phyloP scores from a whole-genome alignment of 108 stramenopile genomes.

The Pelagomonas calceolata region DNA sequence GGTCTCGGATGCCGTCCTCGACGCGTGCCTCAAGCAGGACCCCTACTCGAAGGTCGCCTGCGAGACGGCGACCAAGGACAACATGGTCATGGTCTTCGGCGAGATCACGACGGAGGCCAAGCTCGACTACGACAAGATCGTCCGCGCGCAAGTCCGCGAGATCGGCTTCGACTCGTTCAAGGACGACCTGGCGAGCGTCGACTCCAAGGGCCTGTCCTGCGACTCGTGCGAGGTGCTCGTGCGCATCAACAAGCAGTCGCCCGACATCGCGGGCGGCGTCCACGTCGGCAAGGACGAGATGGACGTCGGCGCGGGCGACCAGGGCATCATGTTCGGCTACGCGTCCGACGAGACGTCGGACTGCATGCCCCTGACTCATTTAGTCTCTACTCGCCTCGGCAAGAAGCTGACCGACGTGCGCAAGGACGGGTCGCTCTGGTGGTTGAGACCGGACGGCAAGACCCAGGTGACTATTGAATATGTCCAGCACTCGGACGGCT shows the following conservation, averaged over 20 bases:
- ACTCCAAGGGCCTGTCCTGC: conserved; percentile 89
- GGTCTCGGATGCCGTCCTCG: conserved; percentile 89
- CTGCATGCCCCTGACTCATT: conserved; percentile 87
- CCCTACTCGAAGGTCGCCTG: conserved; percentile 82
- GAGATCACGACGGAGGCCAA: conserved; percentile 90
- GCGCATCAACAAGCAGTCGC: conserved; percentile 87
- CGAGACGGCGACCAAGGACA: conserved; percentile 89
- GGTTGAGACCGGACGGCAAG: conserved; percentile 95
- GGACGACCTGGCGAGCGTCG: conserved; percentile 47
- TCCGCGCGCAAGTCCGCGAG: conserved; percentile 86
- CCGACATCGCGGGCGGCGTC: conserved; percentile 45
- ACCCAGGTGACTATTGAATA: conserved; percentile 89
- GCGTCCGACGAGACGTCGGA: conserved; percentile 84
- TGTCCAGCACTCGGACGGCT: conserved; percentile 61
- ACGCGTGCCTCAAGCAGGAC: conserved; percentile 84
- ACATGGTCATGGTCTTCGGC: conserved; percentile 95
- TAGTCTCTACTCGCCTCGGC: conserved; percentile 77
- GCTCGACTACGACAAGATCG: conserved; percentile 90
- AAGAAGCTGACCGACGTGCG: conserved; percentile 84
- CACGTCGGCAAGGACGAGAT: conserved; percentile 26
- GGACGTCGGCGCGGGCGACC: conserved; percentile 90
- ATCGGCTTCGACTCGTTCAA: conserved; percentile 65
- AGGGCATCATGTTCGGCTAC: conserved; percentile 94
- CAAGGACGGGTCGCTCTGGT: conserved; percentile 80
- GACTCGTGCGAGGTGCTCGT: conserved; percentile 94